Evolutionary conservation across 2,329 filamentous ascomycete species (phyloP).

Genomic region (Reticulascus tulasneorum): DNA sequence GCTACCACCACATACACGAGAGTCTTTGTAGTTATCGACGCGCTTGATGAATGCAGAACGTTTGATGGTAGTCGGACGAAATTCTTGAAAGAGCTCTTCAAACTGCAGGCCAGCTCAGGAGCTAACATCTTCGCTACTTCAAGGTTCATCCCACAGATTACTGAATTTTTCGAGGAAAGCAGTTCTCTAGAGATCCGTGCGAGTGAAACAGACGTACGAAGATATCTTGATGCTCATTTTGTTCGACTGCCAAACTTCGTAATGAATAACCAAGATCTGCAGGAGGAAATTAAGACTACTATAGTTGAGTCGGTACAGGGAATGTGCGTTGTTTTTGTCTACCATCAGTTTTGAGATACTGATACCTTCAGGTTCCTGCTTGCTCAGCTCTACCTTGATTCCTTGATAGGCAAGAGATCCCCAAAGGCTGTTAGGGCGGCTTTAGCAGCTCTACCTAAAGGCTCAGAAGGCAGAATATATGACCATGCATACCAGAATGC

Average conservation of each 20-base stretch:
- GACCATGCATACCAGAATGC: conserved; percentile 30
- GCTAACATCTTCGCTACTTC: neutral
- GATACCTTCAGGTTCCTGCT: conserved; percentile 6
- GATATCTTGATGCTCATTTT: conserved; percentile 6
- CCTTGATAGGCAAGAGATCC: neutral
- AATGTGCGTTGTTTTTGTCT: conserved; percentile 8
- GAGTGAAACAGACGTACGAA: conserved; percentile 4
- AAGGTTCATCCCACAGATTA: accelerated
- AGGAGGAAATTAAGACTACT: neutral
- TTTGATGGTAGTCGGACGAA: accelerated
- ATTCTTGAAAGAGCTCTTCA: neutral
- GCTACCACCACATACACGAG: accelerated
- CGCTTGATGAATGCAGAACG: neutral
- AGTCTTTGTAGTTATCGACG: neutral
- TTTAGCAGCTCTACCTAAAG: neutral
- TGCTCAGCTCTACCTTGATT: conserved; percentile 6
- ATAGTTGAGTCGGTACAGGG: conserved; percentile 8
- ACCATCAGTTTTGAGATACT: neutral
- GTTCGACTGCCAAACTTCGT: conserved; percentile 2
- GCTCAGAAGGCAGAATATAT: neutral
- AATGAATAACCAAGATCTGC: neutral
- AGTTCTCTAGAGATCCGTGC: conserved; percentile 11
- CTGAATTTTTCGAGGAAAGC: neutral
- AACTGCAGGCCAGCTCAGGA: neutral
- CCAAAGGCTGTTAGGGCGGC: neutral